These are phyloP conservation scores for Dactylellina cionopaga DNA, from an alignment of 2,329 filamentous ascomycete genomes.

Conservation along the genomic window DNA sequence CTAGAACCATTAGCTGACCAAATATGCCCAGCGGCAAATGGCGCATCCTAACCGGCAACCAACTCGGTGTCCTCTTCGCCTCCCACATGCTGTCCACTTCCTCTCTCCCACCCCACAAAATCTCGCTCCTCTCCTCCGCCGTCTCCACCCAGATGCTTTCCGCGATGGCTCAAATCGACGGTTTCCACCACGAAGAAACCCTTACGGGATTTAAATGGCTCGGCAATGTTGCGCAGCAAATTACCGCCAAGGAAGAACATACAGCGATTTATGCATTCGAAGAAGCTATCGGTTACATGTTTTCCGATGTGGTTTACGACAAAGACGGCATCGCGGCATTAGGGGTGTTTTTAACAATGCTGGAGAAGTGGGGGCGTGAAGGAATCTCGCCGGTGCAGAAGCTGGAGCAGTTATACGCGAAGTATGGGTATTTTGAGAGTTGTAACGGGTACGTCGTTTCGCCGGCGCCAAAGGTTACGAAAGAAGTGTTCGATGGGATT, in stretches of 20 bases:
- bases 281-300: conserved; percentile 75
- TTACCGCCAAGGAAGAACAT: conserved; percentile 64
- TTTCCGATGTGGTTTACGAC: conserved; percentile 70
- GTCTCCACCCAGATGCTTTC: conserved; percentile 73
- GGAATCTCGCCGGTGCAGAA: conserved; percentile 69
- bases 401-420: conserved; percentile 68
- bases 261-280: conserved; percentile 70
- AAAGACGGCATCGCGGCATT: conserved; percentile 73
- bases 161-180: conserved; percentile 67
- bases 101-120: conserved; percentile 58
- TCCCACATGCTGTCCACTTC: conserved; percentile 66
- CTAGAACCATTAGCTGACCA: background rate
- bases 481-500: conserved; percentile 67
- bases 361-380: conserved; percentile 63
- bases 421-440: conserved; percentile 71
- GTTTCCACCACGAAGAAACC: conserved; percentile 70
- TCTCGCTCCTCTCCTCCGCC: conserved; percentile 71
- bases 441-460: conserved; percentile 73
- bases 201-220: conserved; percentile 76
- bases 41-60: conserved; percentile 73
- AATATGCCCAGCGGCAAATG: conserved; percentile 63
- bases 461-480: conserved; percentile 66
- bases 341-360: conserved; percentile 66
- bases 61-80: conserved; percentile 70
- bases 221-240: conserved; percentile 68